Evolutionary conservation across 2,329 filamentous ascomycete genomes (phyloP), one percentile per base, ranked within the genome.

Genomic region (Hypoxylon sp.): DNA sequence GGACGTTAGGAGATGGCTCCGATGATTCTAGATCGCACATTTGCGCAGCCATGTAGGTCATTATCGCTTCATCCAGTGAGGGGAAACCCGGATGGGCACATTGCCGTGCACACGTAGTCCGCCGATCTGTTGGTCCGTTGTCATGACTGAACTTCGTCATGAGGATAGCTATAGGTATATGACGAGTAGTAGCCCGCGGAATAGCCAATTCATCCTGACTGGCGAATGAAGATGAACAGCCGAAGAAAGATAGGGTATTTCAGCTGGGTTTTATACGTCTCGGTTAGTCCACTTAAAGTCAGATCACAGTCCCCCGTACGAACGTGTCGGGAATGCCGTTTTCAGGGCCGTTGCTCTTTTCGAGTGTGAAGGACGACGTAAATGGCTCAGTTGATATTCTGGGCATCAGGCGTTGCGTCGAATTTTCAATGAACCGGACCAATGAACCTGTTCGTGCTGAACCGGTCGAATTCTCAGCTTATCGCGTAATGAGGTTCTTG

Each of bases 1-100:
- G 33, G 14, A n/a, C n/a, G n/a, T 51, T n/a, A 38, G 20, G 28
- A 24, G 18, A 36, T 11, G 30, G 11, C 18, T 20, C 51, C 42
- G 42, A 28, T 44, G 42, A 40, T 24, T 44, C 36, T 20, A 51
- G 18, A 58, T 36, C 51, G 30, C 53, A 46, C 26, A 16, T 40
- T 32, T 18, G 12, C 32, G 24, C 40, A 53, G 38, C 33, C 46
- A 51, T 59, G 53, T 57, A 57, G 32, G 53, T 57, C 42, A 57
- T 38, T n/a, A 26, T 48, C 18, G 1, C 30, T 50, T 14, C 45
- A 30, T 51, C 38, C 24, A 49, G 36, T 56, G 26, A 40, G 28
- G 53, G 42, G 42, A 32, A 56, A 57, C 32, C 53, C 11, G 12
- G 44, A 49, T 40, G 44, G 40, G 44, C 33, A 30, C 18, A 50